Percentiles rank a stretch among this genome's conserved stretches.
Evolutionary conservation across 352 stramenopile genomes (phyloP).

Genomic region (Elongisporangium prolatum): DNA sequence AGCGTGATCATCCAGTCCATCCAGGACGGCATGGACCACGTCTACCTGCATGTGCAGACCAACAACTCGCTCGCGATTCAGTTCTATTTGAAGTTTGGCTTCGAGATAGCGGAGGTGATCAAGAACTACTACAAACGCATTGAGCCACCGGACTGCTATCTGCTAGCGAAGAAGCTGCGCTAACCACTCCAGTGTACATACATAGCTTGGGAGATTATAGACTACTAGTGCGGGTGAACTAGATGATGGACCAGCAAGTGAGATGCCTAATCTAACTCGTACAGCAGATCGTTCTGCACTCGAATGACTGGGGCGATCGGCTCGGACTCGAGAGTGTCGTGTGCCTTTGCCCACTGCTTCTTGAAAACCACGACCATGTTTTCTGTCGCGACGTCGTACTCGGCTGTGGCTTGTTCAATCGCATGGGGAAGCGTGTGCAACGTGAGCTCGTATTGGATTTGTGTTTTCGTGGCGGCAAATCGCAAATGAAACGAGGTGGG

Average conservation of each 20-base stretch:
- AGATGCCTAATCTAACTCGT: constrained; percentile 58
- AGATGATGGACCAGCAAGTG: no score
- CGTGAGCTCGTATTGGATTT: constrained; percentile 27
- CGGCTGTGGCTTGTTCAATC: constrained; percentile 21
- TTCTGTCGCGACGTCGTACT: constrained; percentile 58
- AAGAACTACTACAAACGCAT: constrained; percentile 95
- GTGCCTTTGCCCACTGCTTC: constrained; percentile 13
- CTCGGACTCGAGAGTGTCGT: neutral
- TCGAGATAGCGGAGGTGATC: constrained; percentile 87
- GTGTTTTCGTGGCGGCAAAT: constrained; percentile 15
- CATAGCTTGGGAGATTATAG: no score
- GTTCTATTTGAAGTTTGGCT: constrained; percentile 89
- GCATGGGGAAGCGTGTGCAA: constrained; percentile 20
- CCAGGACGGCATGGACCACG: constrained; percentile 36
- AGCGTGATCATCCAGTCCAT: constrained; percentile 29
- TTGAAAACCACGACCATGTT: constrained; percentile 71
- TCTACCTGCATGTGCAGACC: constrained; percentile 92
- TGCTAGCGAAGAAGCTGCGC: constrained; percentile 72
- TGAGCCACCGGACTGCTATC: constrained; percentile 91
- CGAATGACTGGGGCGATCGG: constrained; percentile 20
- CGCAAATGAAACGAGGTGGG: constrained; percentile 22
- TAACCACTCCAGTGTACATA: no score
- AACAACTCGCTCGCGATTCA: constrained; percentile 87
- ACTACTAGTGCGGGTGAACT: no score
- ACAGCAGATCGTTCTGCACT: constrained; percentile 73